A percentile compares a stretch with the other conserved stretches of the same genome.
Conservation (phyloP, 2,329 filamentous ascomycete species). For the Diaporthe vexans region DNA sequence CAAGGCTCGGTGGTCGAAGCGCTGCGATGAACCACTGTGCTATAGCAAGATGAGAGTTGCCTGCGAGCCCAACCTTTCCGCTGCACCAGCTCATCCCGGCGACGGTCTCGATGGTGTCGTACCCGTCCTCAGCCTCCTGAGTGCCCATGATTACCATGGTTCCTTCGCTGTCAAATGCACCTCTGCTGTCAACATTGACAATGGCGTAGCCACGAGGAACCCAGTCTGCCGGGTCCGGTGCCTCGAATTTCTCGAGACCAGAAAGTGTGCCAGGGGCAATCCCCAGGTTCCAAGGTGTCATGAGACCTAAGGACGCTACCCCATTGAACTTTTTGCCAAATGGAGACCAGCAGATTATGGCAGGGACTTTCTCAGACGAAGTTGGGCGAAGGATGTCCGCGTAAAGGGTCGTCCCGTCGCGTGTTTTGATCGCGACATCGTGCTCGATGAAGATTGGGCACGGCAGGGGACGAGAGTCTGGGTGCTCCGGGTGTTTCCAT, state of each 20-base stretch:
- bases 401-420: slow-evolving; percentile 9
- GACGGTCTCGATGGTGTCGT: slow-evolving; percentile 48
- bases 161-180: slow-evolving; percentile 46
- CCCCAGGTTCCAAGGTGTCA: slow-evolving; percentile 55
- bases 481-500: neutral
- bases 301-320: slow-evolving; percentile 52
- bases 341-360: slow-evolving; percentile 52
- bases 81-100: slow-evolving; percentile 50
- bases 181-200: slow-evolving; percentile 49
- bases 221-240: slow-evolving; percentile 50
- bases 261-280: slow-evolving; percentile 46
- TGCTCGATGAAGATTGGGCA: neutral
- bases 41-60: slow-evolving; percentile 48
- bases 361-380: neutral
- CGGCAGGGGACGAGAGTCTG: neutral
- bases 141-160: slow-evolving; percentile 45
- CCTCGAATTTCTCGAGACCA: slow-evolving; percentile 50
- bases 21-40: slow-evolving; percentile 43
- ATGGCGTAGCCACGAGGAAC: slow-evolving; percentile 49
- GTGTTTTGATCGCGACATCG: slow-evolving; percentile 3
- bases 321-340: slow-evolving; percentile 62
- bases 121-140: slow-evolving; percentile 47
- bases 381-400: neutral
- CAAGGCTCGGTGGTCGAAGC: slow-evolving; percentile 40
- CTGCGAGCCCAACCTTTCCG: slow-evolving; percentile 50